Evolutionary conservation across 2,329 filamentous ascomycete genomes (phyloP).

Genomic region (Penicillium aurantiogriseum): DNA sequence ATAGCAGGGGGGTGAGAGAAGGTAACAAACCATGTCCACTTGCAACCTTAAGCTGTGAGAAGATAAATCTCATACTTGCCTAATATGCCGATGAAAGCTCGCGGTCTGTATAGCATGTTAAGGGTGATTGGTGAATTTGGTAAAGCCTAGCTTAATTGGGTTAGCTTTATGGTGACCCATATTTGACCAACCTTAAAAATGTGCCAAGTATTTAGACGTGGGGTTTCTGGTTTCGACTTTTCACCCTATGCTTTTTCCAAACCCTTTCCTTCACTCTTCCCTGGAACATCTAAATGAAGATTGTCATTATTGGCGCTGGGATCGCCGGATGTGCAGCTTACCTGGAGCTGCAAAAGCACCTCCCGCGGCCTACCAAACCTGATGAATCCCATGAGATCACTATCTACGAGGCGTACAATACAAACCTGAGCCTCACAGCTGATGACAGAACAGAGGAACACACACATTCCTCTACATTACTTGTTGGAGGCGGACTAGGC

Average conservation of each 20-base stretch:
- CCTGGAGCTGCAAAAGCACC: conserved; percentile 42
- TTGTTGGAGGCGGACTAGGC: conserved; percentile 41
- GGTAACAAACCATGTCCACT: too few species aligned
- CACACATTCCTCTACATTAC: conserved; percentile 35
- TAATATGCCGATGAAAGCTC: too few species aligned
- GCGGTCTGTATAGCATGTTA: too few species aligned
- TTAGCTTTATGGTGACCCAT: neutral
- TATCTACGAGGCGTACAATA: conserved; percentile 45
- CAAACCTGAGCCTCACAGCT: conserved; percentile 24
- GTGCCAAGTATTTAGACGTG: neutral
- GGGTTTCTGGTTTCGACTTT: neutral
- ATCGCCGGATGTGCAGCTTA: conserved; percentile 44
- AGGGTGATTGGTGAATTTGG: neutral
- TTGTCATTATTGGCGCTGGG: conserved; percentile 46
- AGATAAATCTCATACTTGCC: too few species aligned
- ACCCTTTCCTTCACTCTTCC: neutral
- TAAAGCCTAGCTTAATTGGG: neutral
- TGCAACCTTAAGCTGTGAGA: too few species aligned
- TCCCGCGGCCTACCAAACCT: conserved; percentile 24
- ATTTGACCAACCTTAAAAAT: neutral
- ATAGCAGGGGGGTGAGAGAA: too few species aligned
- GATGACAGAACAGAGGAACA: conserved; percentile 17
- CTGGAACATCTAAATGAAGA: conserved; percentile 36
- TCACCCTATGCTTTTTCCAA: neutral
- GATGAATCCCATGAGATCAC: conserved; percentile 30